Base-by-base conservation (phyloP, 306 rosid species). In the Casuarina glauca region DNA sequence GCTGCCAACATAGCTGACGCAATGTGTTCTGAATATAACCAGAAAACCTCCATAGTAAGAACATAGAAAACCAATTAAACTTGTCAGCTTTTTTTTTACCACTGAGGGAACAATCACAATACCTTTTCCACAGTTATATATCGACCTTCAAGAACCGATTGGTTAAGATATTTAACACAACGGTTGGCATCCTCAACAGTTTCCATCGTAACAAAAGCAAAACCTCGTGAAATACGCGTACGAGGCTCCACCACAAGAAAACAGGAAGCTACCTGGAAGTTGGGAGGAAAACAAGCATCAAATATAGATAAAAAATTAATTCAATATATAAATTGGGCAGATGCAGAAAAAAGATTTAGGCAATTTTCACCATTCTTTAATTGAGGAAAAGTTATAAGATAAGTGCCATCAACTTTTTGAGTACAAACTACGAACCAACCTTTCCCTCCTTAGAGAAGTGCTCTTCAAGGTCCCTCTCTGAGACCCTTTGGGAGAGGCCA, bases 241-340 rank as follows among this genome's bases (percentile, higher is more conserved):
- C 97, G 96, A 9, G 98, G 99, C 84, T 96, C 99, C 79, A 93
- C 88, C 78, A 96, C 99, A 19, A 96, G 99, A 82, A 96, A 96
- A 73, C 99, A 96, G 6, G 99, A 96, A 66, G 93, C 93, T 72
- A 96, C 99, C 99, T 96, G 87, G 58, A 57, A 52, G 6, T 6
- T 19, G 17, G 4, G 36, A 11, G 19, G 50, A 20, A 13, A 69
- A 46, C 13, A 81, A 57, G n/a, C 15, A 75, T 39, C 36, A n/a
- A 78, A 0, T n/a, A 49, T 39, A 38, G 35, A 35, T 84, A 62
- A 68, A 71, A n/a, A 62, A 12, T 63, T 16, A 19, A 26, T 1
- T 26, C 32, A 26, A 26, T 26, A 26, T 26, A 26, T 26, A 26
- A 26, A 26, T 26, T 26, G 1, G 32, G 64, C 64, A 26, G 64